A percentile compares a stretch with the other conserved stretches of the same genome.
phyloP scores from a whole-genome alignment of 1,284 basidiomycete species.

The Gomphus bonarii region DNA sequence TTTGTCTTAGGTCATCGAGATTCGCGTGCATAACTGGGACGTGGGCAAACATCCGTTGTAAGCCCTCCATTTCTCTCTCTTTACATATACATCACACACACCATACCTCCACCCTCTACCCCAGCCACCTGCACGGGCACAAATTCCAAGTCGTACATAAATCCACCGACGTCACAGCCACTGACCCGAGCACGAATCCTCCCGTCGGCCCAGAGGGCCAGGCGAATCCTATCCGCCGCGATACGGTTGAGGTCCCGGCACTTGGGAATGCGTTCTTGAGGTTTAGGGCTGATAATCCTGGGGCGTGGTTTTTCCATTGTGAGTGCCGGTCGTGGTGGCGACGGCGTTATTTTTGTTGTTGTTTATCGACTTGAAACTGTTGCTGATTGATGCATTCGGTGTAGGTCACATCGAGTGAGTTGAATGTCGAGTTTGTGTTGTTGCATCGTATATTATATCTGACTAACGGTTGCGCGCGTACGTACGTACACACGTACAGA shows the following conservation, averaged over 20 bases:
- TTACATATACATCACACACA: background rate
- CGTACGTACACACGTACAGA: conserved; percentile 11
- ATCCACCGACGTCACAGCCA: conserved; percentile 62
- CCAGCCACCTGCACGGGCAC: conserved; percentile 76
- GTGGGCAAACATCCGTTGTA: conserved; percentile 74
- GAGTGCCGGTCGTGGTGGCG: too few species aligned
- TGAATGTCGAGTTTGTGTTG: background rate
- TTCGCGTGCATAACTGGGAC: conserved; percentile 77
- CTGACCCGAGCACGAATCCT: conserved; percentile 74
- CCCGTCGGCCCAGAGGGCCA: conserved; percentile 61
- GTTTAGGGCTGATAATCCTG: conserved; percentile 72
- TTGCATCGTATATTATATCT: too few species aligned
- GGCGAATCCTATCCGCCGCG: conserved; percentile 77
- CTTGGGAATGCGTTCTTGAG: conserved; percentile 55
- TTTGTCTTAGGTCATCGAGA: conserved; percentile 46
- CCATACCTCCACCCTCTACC: background rate
- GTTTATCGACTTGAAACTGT: background rate
- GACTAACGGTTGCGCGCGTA: background rate
- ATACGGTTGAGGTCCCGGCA: conserved; percentile 61
- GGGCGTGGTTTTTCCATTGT: conserved; percentile 76
- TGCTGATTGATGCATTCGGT: background rate
- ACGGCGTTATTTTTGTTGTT: background rate
- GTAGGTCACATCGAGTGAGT: conserved; percentile 11
- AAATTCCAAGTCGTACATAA: conserved; percentile 72
- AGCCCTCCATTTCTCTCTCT: conserved; percentile 22